phyloP scores from a whole-genome alignment of 495 filamentous ascomycete genomes.

The Podospora didyma region DNA sequence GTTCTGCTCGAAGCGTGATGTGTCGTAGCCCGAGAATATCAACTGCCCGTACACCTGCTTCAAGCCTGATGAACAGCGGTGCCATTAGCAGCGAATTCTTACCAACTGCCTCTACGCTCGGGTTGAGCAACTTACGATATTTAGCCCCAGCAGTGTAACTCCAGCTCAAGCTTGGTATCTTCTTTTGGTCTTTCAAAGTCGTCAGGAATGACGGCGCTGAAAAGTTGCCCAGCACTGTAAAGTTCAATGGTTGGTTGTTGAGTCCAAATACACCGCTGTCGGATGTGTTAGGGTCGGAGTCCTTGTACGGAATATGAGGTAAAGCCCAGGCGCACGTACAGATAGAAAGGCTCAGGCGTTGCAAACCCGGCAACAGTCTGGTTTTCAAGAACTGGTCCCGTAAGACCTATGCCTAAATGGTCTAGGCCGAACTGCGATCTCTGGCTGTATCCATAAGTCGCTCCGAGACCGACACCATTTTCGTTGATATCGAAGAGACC shows the following conservation, averaged over 20 bases:
- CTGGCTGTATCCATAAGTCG: constrained; percentile 39
- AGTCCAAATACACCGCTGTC: constrained; percentile 49
- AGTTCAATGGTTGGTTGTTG: constrained; percentile 46
- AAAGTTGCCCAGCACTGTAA: constrained; percentile 38
- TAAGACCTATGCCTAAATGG: constrained; percentile 43
- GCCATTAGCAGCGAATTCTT: no score
- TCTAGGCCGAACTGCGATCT: constrained; percentile 48
- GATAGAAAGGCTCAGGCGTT: constrained; percentile 44
- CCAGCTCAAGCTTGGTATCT: constrained; percentile 49
- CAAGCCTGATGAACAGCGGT: constrained; percentile 31
- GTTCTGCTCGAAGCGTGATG: constrained; percentile 46
- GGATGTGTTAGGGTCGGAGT: neutral
- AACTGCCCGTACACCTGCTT: constrained; percentile 49
- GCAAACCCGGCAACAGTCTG: constrained; percentile 46
- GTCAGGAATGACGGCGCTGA: constrained; percentile 46
- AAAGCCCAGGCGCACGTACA: constrained; percentile 24
- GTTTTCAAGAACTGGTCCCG: constrained; percentile 41
- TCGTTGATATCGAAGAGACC: constrained; percentile 34
- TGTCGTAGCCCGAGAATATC: constrained; percentile 56
- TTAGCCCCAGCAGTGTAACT: constrained; percentile 55
- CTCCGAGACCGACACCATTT: constrained; percentile 36
- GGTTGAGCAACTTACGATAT: constrained; percentile 50
- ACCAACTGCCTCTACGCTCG: no score
- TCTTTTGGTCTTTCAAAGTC: constrained; percentile 39
- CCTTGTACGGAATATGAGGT: constrained; percentile 6